These are phyloP conservation scores for Saccharum spontaneum DNA, from an alignment of 176 grass and related monocot species.

Conservation along the genomic window DNA sequence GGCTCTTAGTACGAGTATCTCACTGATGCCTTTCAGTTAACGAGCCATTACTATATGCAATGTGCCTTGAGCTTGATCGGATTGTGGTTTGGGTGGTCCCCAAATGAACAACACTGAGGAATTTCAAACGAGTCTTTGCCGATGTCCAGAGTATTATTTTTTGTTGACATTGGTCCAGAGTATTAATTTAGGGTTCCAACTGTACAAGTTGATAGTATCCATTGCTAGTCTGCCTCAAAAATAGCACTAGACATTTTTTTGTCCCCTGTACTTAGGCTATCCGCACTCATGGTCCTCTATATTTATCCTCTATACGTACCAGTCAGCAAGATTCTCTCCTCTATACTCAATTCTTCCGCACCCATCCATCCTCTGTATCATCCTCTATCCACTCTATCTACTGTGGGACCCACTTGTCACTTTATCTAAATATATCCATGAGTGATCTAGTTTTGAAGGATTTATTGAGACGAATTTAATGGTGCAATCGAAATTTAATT, in stretches of 20 bases:
- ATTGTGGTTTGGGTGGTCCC: constrained; percentile 12
- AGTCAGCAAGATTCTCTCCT: too few relatives aligned
- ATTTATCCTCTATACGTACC: too few relatives aligned
- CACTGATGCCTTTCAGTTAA: constrained; percentile 20
- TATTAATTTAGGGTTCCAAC: background rate
- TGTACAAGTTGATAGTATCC: background rate
- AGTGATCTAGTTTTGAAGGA: too few relatives aligned
- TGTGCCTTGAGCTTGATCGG: background rate
- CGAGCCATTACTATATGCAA: constrained; percentile 13
- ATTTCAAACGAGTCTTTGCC: background rate
- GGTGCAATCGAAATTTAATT: too few relatives aligned
- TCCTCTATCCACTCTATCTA: too few relatives aligned
- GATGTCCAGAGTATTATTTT: background rate
- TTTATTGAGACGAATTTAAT: too few relatives aligned
- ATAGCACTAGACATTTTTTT: background rate
- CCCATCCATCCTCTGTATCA: too few relatives aligned
- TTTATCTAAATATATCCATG: too few relatives aligned
- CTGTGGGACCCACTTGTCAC: too few relatives aligned
- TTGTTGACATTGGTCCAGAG: too few relatives aligned
- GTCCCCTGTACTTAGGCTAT: background rate
- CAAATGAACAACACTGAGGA: background rate
- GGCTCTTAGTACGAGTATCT: background rate
- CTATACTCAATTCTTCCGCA: too few relatives aligned
- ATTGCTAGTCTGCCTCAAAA: background rate
- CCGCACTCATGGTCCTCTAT: too few relatives aligned